A percentile compares a stretch with the other conserved stretches of the same genome.
Evolutionary conservation across 2,329 filamentous ascomycete species (phyloP).

Genomic region (Xylariaceae sp.): DNA sequence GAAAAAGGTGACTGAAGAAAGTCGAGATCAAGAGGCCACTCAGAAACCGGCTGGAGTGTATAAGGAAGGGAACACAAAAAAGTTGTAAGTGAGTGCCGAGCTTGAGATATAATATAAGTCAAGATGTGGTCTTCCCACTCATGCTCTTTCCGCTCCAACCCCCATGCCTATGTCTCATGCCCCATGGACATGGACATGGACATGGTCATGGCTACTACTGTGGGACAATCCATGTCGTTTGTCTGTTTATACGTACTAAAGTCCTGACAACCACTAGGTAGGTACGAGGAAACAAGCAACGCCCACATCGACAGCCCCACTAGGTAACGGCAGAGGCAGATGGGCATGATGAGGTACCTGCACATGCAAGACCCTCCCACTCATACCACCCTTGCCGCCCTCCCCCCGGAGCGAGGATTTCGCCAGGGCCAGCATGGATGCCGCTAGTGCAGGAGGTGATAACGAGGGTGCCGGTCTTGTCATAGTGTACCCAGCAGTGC

Average conservation of each 20-base stretch:
- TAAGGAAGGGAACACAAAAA: conserved; percentile 32
- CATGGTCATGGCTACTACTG: conserved; percentile 6
- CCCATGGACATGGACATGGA: conserved; percentile 9
- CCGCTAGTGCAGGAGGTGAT: conserved; percentile 19
- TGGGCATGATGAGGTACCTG: conserved; percentile 9
- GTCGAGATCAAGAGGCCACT: conserved; percentile 30
- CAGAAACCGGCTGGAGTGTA: conserved; percentile 27
- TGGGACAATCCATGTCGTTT: conserved; percentile 13
- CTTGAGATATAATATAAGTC: conserved; percentile 35
- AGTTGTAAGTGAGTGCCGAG: conserved; percentile 28
- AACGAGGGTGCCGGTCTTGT: conserved; percentile 13
- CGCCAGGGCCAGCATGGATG: conserved; percentile 17
- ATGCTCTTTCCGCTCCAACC: conserved; percentile 19
- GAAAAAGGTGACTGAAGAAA: conserved; percentile 33
- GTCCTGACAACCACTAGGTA: conserved; percentile 12
- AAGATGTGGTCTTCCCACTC: conserved; percentile 26
- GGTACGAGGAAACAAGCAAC: conserved; percentile 20
- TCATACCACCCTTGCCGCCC: conserved; percentile 1
- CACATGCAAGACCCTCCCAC: conserved; percentile 25
- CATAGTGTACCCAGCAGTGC: background rate
- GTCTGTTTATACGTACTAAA: conserved; percentile 7
- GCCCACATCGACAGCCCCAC: conserved; percentile 18
- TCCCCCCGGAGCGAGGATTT: conserved; percentile 12
- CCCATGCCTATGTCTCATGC: conserved; percentile 14
- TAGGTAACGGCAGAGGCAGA: conserved; percentile 15